A percentile compares a stretch with the other conserved stretches of the same genome.
Evolutionary conservation across 2,329 filamentous ascomycete genomes (phyloP).

Genomic region (Fusarium algeriense): DNA sequence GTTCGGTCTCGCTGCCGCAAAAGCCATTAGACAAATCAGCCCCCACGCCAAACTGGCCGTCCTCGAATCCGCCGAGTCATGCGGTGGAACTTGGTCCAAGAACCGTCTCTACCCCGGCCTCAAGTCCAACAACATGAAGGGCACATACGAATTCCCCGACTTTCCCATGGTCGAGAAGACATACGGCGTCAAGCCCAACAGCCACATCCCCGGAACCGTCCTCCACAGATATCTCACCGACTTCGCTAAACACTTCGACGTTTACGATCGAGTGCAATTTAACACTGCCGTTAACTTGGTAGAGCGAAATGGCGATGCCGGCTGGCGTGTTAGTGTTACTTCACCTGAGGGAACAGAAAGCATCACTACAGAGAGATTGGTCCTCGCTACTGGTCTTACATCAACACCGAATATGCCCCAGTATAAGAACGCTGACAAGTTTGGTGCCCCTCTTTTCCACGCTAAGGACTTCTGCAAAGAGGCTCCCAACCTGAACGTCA

Average conservation of each 20-base stretch:
- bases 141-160: slow-evolving; percentile 73
- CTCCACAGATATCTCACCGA: slow-evolving; percentile 55
- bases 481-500: slow-evolving; percentile 49
- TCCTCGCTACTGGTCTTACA: slow-evolving; percentile 64
- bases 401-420: slow-evolving; percentile 58
- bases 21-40: slow-evolving; percentile 63
- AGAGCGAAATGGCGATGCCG: slow-evolving; percentile 33
- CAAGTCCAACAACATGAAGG: slow-evolving; percentile 73
- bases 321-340: slow-evolving; percentile 38
- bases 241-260: slow-evolving; percentile 59
- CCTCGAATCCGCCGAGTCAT: slow-evolving; percentile 62
- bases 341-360: background rate
- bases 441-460: slow-evolving; percentile 58
- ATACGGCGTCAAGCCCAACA: slow-evolving; percentile 54
- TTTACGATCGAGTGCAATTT: slow-evolving; percentile 63
- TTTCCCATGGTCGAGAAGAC: slow-evolving; percentile 67
- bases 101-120: slow-evolving; percentile 70
- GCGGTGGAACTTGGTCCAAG: slow-evolving; percentile 72
- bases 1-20: slow-evolving; percentile 65
- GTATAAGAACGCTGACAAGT: slow-evolving; percentile 53
- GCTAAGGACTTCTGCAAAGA: slow-evolving; percentile 56
- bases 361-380: slow-evolving; percentile 55
- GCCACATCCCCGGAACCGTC: slow-evolving; percentile 54
- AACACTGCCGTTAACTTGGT: slow-evolving; percentile 63
- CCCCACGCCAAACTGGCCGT: slow-evolving; percentile 61